Percentiles rank a stretch among this genome's conserved stretches.
Conservation (phyloP, 2,329 filamentous ascomycete genomes). For the Fusarium sp. region DNA sequence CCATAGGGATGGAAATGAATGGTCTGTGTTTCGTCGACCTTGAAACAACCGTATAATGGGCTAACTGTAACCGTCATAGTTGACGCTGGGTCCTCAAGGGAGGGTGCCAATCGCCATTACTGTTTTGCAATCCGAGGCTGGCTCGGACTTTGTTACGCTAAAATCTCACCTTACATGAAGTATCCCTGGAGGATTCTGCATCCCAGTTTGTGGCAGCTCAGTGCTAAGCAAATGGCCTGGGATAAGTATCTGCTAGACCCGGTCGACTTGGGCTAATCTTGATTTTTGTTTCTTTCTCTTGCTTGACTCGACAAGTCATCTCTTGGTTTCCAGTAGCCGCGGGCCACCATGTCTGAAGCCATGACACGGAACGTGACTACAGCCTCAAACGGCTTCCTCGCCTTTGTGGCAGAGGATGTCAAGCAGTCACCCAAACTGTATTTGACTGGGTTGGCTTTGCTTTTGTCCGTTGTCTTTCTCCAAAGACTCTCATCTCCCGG, state of each 20-base stretch:
- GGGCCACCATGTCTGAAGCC: not conserved
- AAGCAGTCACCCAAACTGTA: constrained; percentile 18
- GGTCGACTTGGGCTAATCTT: not conserved
- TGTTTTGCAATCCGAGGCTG: not conserved
- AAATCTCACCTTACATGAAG: not conserved
- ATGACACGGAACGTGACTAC: not conserved
- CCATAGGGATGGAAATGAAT: not conserved
- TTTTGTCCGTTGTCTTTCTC: not conserved
- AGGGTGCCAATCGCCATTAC: not conserved
- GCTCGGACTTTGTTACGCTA: not conserved
- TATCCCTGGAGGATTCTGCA: not conserved
- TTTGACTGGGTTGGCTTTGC: not conserved
- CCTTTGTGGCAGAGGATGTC: not conserved
- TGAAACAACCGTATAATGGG: not conserved
- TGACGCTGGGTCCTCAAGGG: not conserved
- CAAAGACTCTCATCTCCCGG: constrained; percentile 14
- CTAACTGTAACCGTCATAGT: not conserved
- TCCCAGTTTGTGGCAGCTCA: not conserved
- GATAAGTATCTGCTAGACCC: not conserved
- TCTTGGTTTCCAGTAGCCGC: not conserved
- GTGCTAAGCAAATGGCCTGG: not conserved
- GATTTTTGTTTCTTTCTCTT: not conserved
- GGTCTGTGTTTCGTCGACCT: not conserved
- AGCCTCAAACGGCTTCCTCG: constrained; percentile 5
- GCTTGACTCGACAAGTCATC: not conserved